phyloP scores from a whole-genome alignment of 345 rosid species.

The Firmiana major region DNA sequence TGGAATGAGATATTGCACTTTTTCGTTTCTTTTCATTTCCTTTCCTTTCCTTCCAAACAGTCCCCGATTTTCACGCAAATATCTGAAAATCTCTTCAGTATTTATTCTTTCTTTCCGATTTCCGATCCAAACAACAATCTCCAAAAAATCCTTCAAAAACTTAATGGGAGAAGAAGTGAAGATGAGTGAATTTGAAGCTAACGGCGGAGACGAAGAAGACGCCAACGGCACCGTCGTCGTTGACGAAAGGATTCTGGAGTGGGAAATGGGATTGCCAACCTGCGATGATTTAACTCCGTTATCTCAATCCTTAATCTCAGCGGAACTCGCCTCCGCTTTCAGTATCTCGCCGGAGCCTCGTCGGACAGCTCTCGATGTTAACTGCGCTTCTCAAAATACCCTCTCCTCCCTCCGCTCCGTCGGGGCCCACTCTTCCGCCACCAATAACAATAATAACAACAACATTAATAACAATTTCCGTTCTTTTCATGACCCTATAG shows the following conservation, averaged over 20 bases:
- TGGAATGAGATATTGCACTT: constrained; percentile 65
- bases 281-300: constrained; percentile 69
- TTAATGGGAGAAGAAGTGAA: constrained; percentile 39
- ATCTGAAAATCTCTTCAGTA: constrained; percentile 11
- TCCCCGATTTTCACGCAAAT: constrained; percentile 26
- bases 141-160: neutral
- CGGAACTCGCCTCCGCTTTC: constrained; percentile 82
- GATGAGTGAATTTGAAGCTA: constrained; percentile 34
- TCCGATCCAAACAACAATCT: neutral
- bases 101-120: constrained; percentile 11
- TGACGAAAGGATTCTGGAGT: constrained; percentile 57
- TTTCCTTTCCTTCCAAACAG: constrained; percentile 28
- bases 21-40: constrained; percentile 8
- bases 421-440: constrained; percentile 27
- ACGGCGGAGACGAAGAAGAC: constrained; percentile 32
- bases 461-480: constrained; percentile 31
- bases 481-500: constrained; percentile 31
- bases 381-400: constrained; percentile 67
- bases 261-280: constrained; percentile 85
- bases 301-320: constrained; percentile 59
- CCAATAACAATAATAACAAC: constrained; percentile 15
- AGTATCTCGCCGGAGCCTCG: constrained; percentile 62
- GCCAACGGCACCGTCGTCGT: neutral
- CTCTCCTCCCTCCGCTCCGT: constrained; percentile 47
- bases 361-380: constrained; percentile 58